These are phyloP conservation scores for Aurantiochytrium sp. DNA, from an alignment of 108 stramenopile genomes.

Conservation along the genomic window DNA sequence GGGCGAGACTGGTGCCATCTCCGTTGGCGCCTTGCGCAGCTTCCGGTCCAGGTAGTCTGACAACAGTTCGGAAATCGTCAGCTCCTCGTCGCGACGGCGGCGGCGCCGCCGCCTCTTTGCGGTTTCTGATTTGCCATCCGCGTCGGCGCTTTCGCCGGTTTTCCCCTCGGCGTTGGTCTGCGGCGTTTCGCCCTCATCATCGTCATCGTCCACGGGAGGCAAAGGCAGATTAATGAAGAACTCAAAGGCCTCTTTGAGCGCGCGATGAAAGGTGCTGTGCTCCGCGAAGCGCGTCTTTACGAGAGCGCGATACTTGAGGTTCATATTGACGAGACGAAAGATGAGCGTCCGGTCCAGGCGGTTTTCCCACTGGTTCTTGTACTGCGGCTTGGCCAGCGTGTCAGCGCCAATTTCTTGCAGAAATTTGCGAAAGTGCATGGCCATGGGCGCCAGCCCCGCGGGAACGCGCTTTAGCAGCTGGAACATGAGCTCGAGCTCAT, in stretches of 20 bases:
- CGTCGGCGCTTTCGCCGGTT: too few species aligned
- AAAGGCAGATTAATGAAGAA: constrained; percentile 79
- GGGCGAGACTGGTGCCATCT: constrained; percentile 49
- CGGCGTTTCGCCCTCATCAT: constrained; percentile 64
- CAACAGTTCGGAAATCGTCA: constrained; percentile 94
- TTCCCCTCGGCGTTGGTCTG: constrained; percentile 55
- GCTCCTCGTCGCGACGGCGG: constrained; percentile 81
- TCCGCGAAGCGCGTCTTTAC: constrained; percentile 83
- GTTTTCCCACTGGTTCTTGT: constrained; percentile 54
- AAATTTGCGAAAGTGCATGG: not conserved
- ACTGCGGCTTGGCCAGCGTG: constrained; percentile 76
- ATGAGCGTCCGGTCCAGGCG: constrained; percentile 34
- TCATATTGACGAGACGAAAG: constrained; percentile 52
- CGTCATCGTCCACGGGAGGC: not conserved
- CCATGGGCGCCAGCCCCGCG: not conserved
- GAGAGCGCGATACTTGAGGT: constrained; percentile 91
- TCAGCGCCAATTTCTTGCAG: constrained; percentile 65
- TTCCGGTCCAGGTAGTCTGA: constrained; percentile 93
- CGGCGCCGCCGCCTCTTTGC: not conserved
- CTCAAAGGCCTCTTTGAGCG: constrained; percentile 95
- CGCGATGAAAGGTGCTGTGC: constrained; percentile 92
- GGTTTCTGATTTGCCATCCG: too few species aligned
- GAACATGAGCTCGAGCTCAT: constrained; percentile 69
- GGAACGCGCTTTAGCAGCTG: not conserved
- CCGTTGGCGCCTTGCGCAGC: constrained; percentile 84